Evolutionary conservation across 345 rosid genomes (phyloP).

Genomic region (Citrus mangshanensis): DNA sequence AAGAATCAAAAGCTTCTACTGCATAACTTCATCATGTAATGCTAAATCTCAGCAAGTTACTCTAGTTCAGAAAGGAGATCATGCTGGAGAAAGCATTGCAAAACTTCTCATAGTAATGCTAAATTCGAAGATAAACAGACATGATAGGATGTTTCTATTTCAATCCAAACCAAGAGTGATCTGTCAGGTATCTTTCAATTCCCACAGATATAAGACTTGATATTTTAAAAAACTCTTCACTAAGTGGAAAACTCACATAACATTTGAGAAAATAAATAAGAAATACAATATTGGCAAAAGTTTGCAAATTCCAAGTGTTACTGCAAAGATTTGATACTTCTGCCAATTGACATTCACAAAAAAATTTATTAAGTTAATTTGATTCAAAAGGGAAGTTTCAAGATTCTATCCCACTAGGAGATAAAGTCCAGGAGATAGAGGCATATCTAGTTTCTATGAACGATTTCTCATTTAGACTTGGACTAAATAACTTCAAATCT

Average conservation of each 20-base stretch:
- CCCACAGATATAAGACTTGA: not conserved
- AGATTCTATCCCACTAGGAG: not conserved
- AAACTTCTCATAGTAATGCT: not conserved
- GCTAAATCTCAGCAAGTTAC: not conserved
- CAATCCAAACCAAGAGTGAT: not conserved
- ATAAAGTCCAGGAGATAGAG: not conserved
- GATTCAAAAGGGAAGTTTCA: not conserved
- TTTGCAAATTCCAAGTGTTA: not conserved
- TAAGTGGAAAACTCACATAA: not conserved
- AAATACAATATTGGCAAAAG: not conserved
- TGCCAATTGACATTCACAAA: not conserved
- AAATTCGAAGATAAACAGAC: not conserved
- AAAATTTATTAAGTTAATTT: not conserved
- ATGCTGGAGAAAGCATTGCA: not conserved
- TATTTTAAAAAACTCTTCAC: not conserved
- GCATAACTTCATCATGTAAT: not conserved
- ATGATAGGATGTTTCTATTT: not conserved
- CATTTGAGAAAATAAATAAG: not conserved
- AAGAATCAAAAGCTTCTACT: not conserved
- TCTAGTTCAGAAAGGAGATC: not conserved
- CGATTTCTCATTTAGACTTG: not conserved
- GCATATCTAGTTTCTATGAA: not conserved
- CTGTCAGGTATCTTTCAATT: not conserved
- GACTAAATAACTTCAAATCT: not conserved
- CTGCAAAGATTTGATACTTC: not conserved